phyloP scores from a whole-genome alignment of 495 filamentous ascomycete genomes.

The Penicillium cinerascens region DNA sequence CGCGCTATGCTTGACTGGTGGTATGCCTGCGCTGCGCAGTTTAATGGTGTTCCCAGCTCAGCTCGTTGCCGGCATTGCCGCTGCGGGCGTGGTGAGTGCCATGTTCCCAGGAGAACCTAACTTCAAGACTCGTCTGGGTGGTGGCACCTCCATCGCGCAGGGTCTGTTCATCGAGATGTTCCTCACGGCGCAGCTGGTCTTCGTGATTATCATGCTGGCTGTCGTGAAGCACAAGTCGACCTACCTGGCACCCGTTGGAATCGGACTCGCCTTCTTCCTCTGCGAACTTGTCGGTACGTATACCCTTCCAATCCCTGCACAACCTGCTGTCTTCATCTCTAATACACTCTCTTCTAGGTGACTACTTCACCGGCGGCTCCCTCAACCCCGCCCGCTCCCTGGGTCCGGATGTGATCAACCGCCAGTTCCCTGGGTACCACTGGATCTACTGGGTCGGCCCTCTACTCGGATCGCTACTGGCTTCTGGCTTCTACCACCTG shows the following conservation, averaged over 20 bases:
- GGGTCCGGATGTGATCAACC: constrained; percentile 64
- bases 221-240: constrained; percentile 80
- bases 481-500: constrained; percentile 63
- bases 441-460: constrained; percentile 67
- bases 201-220: constrained; percentile 79
- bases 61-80: constrained; percentile 55
- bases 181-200: constrained; percentile 71
- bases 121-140: constrained; percentile 58
- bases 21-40: constrained; percentile 50
- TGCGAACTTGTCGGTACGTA: constrained; percentile 59
- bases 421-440: constrained; percentile 55
- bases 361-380: constrained; percentile 69
- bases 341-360: constrained; percentile 36
- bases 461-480: constrained; percentile 60
- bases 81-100: constrained; percentile 57
- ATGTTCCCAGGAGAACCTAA: constrained; percentile 61
- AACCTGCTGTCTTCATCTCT: neutral
- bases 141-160: constrained; percentile 55
- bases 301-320: neutral
- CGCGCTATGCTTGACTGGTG: constrained; percentile 54
- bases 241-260: constrained; percentile 72
- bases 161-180: constrained; percentile 80
- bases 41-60: constrained; percentile 51
- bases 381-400: constrained; percentile 73
- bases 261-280: constrained; percentile 71